Evolutionary conservation across 331 rosid genomes (phyloP).

Genomic region (Malus hybrid): DNA sequence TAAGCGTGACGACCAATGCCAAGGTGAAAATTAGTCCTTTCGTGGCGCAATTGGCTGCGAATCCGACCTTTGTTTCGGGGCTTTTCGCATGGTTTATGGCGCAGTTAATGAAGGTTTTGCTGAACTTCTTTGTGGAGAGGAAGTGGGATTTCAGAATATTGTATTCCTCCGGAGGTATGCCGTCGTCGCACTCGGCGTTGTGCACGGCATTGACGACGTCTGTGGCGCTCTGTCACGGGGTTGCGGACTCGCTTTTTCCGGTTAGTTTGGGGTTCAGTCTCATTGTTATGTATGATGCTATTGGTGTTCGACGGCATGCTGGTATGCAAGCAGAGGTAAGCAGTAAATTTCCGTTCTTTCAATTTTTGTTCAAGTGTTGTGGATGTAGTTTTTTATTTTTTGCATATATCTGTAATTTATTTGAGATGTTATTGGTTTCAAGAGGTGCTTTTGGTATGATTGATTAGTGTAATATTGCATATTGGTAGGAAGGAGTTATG

Average conservation of each 20-base stretch:
- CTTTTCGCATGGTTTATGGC: constrained; percentile 55
- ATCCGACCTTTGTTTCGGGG: constrained; percentile 77
- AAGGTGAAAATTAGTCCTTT: constrained; percentile 66
- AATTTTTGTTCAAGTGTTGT: not conserved
- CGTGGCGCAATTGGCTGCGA: constrained; percentile 67
- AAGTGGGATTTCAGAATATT: constrained; percentile 67
- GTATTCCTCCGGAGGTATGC: constrained; percentile 78
- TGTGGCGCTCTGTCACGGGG: constrained; percentile 79
- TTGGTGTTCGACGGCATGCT: constrained; percentile 80
- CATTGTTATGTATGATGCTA: constrained; percentile 85
- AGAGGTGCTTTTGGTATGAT: not conserved
- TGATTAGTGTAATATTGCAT: not conserved
- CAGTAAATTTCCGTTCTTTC: not conserved
- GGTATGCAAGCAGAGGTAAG: constrained; percentile 88
- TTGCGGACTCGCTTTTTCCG: constrained; percentile 79
- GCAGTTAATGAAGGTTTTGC: constrained; percentile 49
- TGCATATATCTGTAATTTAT: not conserved
- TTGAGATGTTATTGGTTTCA: not conserved
- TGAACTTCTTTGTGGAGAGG: constrained; percentile 61
- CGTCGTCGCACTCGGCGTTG: constrained; percentile 80
- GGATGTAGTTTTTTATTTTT: too few relatives aligned
- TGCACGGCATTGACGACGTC: constrained; percentile 80
- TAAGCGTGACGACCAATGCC: constrained; percentile 55
- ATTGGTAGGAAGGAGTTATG: not conserved
- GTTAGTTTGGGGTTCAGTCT: constrained; percentile 77